Conservation (phyloP, 164 flowering plant genomes). For the Chloranthus sessilifolius region DNA sequence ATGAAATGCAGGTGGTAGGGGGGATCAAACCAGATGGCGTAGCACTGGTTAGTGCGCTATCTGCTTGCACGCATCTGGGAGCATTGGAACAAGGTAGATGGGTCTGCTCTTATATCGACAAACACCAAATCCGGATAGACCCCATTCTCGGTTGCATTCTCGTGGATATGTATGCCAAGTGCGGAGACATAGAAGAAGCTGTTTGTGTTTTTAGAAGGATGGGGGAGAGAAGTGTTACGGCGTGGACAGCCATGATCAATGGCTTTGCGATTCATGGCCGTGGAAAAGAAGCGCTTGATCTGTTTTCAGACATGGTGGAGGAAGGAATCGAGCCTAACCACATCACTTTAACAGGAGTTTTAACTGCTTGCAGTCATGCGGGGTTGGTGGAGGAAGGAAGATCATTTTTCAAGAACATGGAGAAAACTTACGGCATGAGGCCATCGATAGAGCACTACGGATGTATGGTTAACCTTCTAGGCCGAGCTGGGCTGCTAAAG, state of each 20-base stretch:
- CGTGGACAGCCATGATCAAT: conserved; percentile 48
- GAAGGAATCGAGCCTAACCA: conserved; percentile 39
- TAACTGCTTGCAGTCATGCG: conserved; percentile 48
- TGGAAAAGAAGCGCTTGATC: conserved; percentile 42
- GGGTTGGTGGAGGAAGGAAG: conserved; percentile 45
- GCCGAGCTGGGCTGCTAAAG: conserved; percentile 41
- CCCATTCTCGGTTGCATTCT: conserved; percentile 32
- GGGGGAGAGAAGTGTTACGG: conserved; percentile 21
- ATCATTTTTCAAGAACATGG: conserved; percentile 31
- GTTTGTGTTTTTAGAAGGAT: conserved; percentile 22
- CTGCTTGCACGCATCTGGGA: conserved; percentile 44
- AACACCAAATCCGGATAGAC: conserved; percentile 28
- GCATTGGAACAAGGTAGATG: conserved; percentile 50
- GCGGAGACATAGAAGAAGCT: conserved; percentile 43
- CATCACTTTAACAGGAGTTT: conserved; percentile 37
- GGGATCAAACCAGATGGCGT: conserved; percentile 35
- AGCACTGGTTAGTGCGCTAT: conserved; percentile 27
- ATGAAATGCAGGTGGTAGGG: conserved; percentile 21
- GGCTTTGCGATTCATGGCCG: conserved; percentile 48
- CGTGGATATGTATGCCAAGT: conserved; percentile 51
- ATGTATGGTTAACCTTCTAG: conserved; percentile 52
- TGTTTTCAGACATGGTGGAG: conserved; percentile 28
- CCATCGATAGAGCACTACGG: conserved; percentile 49
- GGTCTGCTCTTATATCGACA: conserved; percentile 35
- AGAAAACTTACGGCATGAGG: conserved; percentile 18